These are phyloP conservation scores for Cenococcum geophilum DNA, from an alignment of 495 filamentous ascomycete species.

Conservation along the genomic window DNA sequence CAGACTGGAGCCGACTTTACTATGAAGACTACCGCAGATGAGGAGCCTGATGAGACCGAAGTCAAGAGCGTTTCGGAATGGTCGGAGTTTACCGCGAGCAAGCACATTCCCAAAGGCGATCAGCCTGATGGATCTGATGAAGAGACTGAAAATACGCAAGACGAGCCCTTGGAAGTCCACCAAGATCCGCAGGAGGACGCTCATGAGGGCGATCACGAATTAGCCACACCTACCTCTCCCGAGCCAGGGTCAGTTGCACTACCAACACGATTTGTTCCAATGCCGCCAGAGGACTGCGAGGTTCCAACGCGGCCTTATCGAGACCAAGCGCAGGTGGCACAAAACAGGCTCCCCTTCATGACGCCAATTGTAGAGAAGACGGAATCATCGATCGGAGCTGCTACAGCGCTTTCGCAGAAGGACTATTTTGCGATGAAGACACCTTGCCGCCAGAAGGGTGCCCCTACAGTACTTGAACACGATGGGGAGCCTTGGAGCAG, in stretches of 20 bases:
- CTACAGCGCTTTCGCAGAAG: conserved; percentile 48
- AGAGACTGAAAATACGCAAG: conserved; percentile 14
- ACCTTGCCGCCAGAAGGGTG: conserved; percentile 53
- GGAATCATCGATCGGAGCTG: conserved; percentile 69
- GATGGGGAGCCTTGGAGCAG: conserved; percentile 59
- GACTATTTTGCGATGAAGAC: conserved; percentile 64
- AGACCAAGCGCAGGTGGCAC: conserved; percentile 66
- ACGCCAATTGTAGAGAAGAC: conserved; percentile 95
- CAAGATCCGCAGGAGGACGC: conserved; percentile 13
- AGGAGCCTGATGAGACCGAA: conserved; percentile 41
- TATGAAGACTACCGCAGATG: conserved; percentile 36
- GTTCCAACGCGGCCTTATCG: conserved; percentile 68
- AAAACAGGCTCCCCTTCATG: conserved; percentile 93
- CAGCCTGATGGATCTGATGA: conserved; percentile 29
- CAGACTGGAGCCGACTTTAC: conserved; percentile 52
- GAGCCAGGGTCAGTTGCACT: conserved; percentile 35
- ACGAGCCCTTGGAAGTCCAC: conserved; percentile 15
- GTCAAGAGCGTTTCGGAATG: conserved; percentile 69
- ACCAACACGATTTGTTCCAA: conserved; percentile 51
- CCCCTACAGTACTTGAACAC: conserved; percentile 42
- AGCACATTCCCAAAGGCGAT: conserved; percentile 56
- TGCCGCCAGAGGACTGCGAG: conserved; percentile 81
- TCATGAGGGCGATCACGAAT: conserved; percentile 11
- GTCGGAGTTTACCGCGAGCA: conserved; percentile 75
- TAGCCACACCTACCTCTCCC: conserved; percentile 43